Base-by-base conservation (phyloP, 148 eudicot species). In the Tetragonia tetragonoides region DNA sequence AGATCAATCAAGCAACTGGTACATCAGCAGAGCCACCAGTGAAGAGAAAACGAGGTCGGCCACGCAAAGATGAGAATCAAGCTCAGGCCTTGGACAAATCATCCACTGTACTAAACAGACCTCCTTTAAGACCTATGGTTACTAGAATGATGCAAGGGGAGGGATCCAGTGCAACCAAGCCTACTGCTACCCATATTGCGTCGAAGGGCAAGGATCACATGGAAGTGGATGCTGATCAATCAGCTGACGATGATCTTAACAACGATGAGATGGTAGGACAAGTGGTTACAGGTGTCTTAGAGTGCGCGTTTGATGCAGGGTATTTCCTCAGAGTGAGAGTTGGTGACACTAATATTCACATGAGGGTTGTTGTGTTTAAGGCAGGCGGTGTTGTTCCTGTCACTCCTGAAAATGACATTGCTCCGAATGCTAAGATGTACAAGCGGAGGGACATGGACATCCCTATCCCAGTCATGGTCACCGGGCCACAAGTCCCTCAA, bases 41-140 rank as follows among this genome's bases (percentile, higher is more conserved):
- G n/a, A 89, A 87, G 81, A 80, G 92, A 70, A 87, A 40, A 60
- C 87, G 89, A 34, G 92, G 92, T 51, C 85, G 92, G 4, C 92
- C 92, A 65, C 82, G 88, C 16, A 89, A 89, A 63, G 89, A 85
- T 77, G 85, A 74, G 16, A 81, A 20, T 61, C 83, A 47, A 70
- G 7, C 76, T 41, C 63, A n/a, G 15, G 12, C 67, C 40, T 12
- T 7, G 11, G 53, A 10, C 53, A 10, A 47, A 7, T 10, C 53
- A n/a, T n/a, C n/a, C n/a, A n/a, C n/a, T n/a, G n/a, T n/a, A n/a
- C n/a, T n/a, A n/a, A n/a, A n/a, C n/a, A n/a, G n/a, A 37, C 80
- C 75, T 62, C 34, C 51, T 53, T n/a, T 68, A 38, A 66, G 62
- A 53, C 68, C 80, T 49, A 7, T 59, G 44, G 65, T 42, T 69